phyloP scores from a whole-genome alignment of 1,139 yeast species.

The Diutina neorugosa region DNA sequence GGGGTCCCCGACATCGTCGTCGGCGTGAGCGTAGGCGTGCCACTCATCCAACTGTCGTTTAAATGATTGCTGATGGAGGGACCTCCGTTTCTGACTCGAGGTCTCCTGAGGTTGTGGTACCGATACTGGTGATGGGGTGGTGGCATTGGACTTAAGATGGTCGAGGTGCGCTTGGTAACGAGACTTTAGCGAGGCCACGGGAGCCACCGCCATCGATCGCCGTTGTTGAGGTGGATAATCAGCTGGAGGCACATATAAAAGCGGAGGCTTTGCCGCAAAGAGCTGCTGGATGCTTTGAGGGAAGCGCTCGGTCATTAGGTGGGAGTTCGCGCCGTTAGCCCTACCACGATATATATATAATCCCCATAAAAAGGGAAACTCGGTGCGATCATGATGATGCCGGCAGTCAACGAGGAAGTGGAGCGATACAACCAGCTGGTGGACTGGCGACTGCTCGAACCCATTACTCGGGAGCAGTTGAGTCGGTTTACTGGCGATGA shows the following conservation, averaged over 20 bases:
- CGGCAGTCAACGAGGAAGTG: background rate
- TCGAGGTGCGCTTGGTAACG: conserved; percentile 15
- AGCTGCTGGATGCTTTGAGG: conserved; percentile 55
- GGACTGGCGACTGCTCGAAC: conserved; percentile 19
- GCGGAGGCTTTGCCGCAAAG: conserved; percentile 63
- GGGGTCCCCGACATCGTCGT: conserved; percentile 53
- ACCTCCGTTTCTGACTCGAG: conserved; percentile 14
- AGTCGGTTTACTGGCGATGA: conserved; percentile 22
- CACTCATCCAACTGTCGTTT: conserved; percentile 27
- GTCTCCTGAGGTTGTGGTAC: conserved; percentile 14
- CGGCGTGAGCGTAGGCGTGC: conserved; percentile 40
- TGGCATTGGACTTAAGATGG: background rate
- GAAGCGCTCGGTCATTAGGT: conserved; percentile 25
- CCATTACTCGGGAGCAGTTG: conserved; percentile 24
- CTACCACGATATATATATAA: no score
- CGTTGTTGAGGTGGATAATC: conserved; percentile 46
- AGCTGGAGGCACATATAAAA: conserved; percentile 36
- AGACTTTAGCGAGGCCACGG: conserved; percentile 32
- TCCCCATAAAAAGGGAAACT: no score
- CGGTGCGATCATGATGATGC: background rate
- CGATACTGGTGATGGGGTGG: background rate
- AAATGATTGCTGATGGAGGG: conserved; percentile 13
- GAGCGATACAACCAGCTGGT: conserved; percentile 9
- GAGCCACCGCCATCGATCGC: conserved; percentile 37
- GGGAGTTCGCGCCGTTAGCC: background rate